Base-by-base conservation (phyloP, 2,329 filamentous ascomycete genomes). In the Hypomyces rosellus region DNA sequence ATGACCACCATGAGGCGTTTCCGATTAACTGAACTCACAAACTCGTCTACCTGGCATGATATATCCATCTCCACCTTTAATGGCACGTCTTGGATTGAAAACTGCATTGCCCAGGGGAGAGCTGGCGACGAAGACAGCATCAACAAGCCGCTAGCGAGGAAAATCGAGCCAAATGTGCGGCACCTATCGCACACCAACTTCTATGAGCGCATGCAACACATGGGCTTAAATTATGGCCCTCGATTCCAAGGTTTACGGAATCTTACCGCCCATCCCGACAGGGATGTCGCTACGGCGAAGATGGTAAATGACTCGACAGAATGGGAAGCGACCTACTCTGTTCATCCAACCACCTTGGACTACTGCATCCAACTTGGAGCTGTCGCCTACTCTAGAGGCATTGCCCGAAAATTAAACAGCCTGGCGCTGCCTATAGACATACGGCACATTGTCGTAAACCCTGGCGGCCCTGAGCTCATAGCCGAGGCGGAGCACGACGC, bases 261-360 rank as follows among this genome's bases (percentile, higher is more conserved):
- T 5, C 33, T 51, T 25, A 37, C 45, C 2, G 30, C 34, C 13
- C n/a, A 22, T 12, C 15, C 45, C 1, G 40, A 44, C 8, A n/a
- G 18, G 3, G 30, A 34, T 16, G 2, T 37, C 4, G 37, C 49
- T 2, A 39, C 15, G 8, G 49, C 34, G 5, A 33, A 38, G 9
- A 41, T 52, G n/a, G 3, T 8, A 6, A 34, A 48, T 8, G 25
- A 20, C 5, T 4, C 2, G 9, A 13, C 11, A 5, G 18, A 22
- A 3, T 18, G 18, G 16, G 34, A 22, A 33, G 44, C 37, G 5
- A 48, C n/a, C n/a, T 63, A 69, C 36, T 55, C 62, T 9, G 56
- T 71, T 16, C 69, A 73, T 40, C 69, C 70, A 0, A 60, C 61
- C 3, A 63, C 61, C 43, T 61, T 72, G 18, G 69, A 72, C 47